Conservation (phyloP, 768 basidiomycete species). For the Suillus luteus region DNA sequence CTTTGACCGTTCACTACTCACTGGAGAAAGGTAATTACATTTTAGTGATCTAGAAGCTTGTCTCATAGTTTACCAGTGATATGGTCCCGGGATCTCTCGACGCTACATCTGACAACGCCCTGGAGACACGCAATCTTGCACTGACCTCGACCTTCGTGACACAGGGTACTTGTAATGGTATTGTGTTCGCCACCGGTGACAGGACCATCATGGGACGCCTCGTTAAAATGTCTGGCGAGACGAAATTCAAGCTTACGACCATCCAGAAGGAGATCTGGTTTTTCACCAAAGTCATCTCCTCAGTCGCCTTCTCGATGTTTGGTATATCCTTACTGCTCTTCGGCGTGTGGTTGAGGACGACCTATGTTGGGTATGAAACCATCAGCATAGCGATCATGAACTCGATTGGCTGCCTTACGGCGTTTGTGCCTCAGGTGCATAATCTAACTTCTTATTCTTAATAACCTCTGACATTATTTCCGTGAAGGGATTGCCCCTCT, state of each 20-base stretch:
- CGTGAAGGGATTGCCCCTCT: conserved; percentile 39
- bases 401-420: conserved; percentile 42
- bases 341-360: conserved; percentile 43
- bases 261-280: conserved; percentile 51
- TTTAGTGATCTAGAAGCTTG: conserved; percentile 1
- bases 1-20: conserved; percentile 56
- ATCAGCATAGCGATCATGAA: conserved; percentile 39
- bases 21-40: conserved; percentile 43
- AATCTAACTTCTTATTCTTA: background rate
- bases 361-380: conserved; percentile 37
- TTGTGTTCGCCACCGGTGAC: conserved; percentile 46
- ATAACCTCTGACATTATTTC: background rate
- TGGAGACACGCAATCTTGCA: conserved; percentile 50
- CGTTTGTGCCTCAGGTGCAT: conserved; percentile 42
- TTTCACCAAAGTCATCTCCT: conserved; percentile 55
- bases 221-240: conserved; percentile 52
- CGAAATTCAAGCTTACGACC: conserved; percentile 47
- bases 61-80: conserved; percentile 30
- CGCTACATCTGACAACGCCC: conserved; percentile 51
- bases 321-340: conserved; percentile 42
- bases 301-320: conserved; percentile 41
- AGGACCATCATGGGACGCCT: conserved; percentile 54
- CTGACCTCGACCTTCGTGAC: conserved; percentile 47
- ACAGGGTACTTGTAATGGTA: conserved; percentile 42
- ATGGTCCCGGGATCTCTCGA: conserved; percentile 48